Conservation (phyloP, 129 eudicot species). For the Flaveria robusta region DNA sequence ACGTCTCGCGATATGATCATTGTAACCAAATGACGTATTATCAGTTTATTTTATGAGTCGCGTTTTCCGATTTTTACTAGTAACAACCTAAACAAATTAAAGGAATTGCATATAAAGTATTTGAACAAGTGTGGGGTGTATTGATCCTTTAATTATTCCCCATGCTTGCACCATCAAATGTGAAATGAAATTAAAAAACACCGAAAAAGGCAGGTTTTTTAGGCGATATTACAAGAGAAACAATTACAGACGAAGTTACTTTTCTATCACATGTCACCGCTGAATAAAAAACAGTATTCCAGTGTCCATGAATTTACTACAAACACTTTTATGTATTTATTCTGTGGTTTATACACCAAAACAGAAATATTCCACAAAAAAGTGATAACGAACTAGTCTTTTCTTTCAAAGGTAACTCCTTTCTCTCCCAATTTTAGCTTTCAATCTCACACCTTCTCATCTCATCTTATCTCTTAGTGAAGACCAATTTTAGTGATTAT, state of each 20-base stretch:
- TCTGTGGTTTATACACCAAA: slow-evolving; percentile 27
- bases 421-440: not conserved
- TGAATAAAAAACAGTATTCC: slow-evolving; percentile 5
- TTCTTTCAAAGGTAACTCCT: slow-evolving; percentile 15
- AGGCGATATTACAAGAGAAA: slow-evolving; percentile 17
- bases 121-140: slow-evolving; percentile 5
- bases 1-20: not conserved
- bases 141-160: not conserved
- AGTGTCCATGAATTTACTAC: slow-evolving; percentile 24
- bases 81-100: not conserved
- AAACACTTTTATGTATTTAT: slow-evolving; percentile 24
- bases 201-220: not conserved
- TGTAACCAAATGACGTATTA: not conserved
- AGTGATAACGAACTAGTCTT: slow-evolving; percentile 27
- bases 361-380: slow-evolving; percentile 28
- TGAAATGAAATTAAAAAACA: slow-evolving; percentile 11
- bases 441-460: not conserved
- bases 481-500: not conserved
- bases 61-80: not conserved
- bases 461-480: not conserved
- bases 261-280: slow-evolving; percentile 34
- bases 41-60: not conserved
- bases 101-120: not conserved
- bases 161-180: slow-evolving; percentile 27
- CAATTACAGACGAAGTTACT: slow-evolving; percentile 20